Percentiles rank a stretch among this genome's conserved stretches.
These are phyloP conservation scores for Lachnellula arida DNA, from an alignment of 2,329 filamentous ascomycete genomes.

Conservation along the genomic window DNA sequence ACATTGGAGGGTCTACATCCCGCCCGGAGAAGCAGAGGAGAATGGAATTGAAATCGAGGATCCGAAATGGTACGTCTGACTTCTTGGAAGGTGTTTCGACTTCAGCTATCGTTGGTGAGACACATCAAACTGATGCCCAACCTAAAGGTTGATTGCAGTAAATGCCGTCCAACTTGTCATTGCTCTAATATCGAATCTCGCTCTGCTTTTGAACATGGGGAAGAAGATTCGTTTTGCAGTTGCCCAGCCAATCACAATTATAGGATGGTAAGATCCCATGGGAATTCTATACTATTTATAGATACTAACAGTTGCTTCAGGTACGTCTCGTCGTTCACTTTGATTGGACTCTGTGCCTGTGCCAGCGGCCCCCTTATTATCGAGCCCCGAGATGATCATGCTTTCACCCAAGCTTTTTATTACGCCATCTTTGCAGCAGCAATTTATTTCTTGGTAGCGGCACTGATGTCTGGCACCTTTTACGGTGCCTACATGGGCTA, in stretches of 20 bases:
- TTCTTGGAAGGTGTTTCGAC: background rate
- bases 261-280: slow-evolving; percentile 60
- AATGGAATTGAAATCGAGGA: slow-evolving; percentile 56
- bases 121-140: background rate
- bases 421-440: slow-evolving; percentile 74
- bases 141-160: slow-evolving; percentile 58
- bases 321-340: slow-evolving; percentile 58
- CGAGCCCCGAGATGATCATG: slow-evolving; percentile 47
- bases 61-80: slow-evolving; percentile 59
- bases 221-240: slow-evolving; percentile 72
- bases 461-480: slow-evolving; percentile 75
- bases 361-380: slow-evolving; percentile 53
- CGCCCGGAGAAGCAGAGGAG: slow-evolving; percentile 45
- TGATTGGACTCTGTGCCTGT: slow-evolving; percentile 62
- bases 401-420: slow-evolving; percentile 78
- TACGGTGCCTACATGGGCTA: slow-evolving; percentile 64
- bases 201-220: slow-evolving; percentile 84
- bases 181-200: slow-evolving; percentile 74
- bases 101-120: background rate
- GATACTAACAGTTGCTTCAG: slow-evolving; percentile 20
- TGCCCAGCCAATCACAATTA: slow-evolving; percentile 77
- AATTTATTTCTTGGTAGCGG: slow-evolving; percentile 74
- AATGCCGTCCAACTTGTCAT: slow-evolving; percentile 75
- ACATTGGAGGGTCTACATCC: slow-evolving; percentile 63
- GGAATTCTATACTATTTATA: background rate